These are phyloP conservation scores for Hibiscus trionum DNA, from an alignment of 345 rosid species.

Conservation along the genomic window DNA sequence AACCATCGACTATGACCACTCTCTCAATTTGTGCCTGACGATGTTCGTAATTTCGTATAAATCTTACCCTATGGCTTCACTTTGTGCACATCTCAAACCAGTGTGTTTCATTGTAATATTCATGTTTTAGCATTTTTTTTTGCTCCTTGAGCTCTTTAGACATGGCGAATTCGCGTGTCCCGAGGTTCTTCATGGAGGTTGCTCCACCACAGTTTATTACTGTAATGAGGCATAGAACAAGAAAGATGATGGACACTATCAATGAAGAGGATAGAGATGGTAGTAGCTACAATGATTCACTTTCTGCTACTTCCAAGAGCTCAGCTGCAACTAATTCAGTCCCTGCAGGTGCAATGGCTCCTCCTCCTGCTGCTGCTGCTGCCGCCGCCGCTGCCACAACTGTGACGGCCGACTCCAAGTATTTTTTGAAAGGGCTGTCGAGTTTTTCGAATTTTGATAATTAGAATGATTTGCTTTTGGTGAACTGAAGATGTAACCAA, in stretches of 20 bases:
- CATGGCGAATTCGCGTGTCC: slow-evolving; percentile 59
- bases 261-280: slow-evolving; percentile 70
- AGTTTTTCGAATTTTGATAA: slow-evolving; percentile 24
- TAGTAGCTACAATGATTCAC: slow-evolving; percentile 18
- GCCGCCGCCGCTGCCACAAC: slow-evolving; percentile 12
- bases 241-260: slow-evolving; percentile 69
- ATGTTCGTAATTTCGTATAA: slow-evolving; percentile 27
- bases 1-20: slow-evolving; percentile 16
- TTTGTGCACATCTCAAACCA: slow-evolving; percentile 20
- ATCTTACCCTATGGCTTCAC: background rate
- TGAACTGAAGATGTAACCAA: background rate
- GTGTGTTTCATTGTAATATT: background rate
- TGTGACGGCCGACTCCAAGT: slow-evolving; percentile 13
- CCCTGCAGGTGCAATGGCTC: background rate
- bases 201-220: slow-evolving; percentile 72
- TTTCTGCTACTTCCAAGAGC: slow-evolving; percentile 24
- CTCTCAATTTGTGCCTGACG: slow-evolving; percentile 20
- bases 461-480: slow-evolving; percentile 4
- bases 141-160: background rate
- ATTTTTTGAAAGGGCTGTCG: slow-evolving; percentile 28
- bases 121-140: background rate
- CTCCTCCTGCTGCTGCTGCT: background rate
- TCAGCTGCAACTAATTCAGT: slow-evolving; percentile 15
- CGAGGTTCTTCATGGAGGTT: slow-evolving; percentile 69
- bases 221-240: slow-evolving; percentile 62